Evolutionary conservation across 2,329 filamentous ascomycete species (phyloP).

Genomic region (Penicillium hordei): DNA sequence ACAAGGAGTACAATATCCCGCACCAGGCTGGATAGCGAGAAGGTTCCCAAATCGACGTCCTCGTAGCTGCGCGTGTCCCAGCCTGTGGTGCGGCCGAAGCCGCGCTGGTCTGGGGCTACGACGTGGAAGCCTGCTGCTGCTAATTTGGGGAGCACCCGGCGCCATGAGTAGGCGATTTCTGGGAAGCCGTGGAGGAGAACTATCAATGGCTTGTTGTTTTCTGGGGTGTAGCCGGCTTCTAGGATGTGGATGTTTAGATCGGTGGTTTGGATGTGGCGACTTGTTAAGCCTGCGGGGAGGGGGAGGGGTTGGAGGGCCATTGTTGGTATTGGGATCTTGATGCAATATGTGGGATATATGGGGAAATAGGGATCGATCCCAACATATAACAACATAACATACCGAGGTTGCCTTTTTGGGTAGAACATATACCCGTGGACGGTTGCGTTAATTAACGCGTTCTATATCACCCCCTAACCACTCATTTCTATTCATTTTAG

Average conservation of each 20-base stretch:
- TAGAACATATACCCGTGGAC: too few species aligned
- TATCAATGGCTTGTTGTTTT: conserved; percentile 53
- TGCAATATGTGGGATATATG: background rate
- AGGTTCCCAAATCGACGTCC: conserved; percentile 57
- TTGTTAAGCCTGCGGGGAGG: conserved; percentile 57
- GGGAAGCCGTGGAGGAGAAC: conserved; percentile 67
- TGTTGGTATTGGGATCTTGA: background rate
- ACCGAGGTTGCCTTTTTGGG: background rate
- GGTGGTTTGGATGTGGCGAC: conserved; percentile 59
- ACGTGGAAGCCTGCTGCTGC: conserved; percentile 63
- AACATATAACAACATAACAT: background rate
- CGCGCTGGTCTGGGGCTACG: conserved; percentile 66
- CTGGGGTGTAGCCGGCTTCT: conserved; percentile 50
- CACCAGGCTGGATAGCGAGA: conserved; percentile 59
- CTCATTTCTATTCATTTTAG: too few species aligned
- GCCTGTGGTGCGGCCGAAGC: conserved; percentile 65
- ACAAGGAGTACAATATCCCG: conserved; percentile 63
- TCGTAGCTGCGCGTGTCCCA: conserved; percentile 55
- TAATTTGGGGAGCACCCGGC: conserved; percentile 61
- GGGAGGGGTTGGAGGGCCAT: conserved; percentile 43
- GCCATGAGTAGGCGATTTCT: conserved; percentile 69
- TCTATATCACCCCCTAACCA: too few species aligned
- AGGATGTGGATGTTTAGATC: conserved; percentile 64
- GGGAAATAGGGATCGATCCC: background rate
- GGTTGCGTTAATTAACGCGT: too few species aligned